Base-by-base conservation (phyloP, 1,284 basidiomycete species). In the Cutaneotrichosporon cyanovorans region DNA sequence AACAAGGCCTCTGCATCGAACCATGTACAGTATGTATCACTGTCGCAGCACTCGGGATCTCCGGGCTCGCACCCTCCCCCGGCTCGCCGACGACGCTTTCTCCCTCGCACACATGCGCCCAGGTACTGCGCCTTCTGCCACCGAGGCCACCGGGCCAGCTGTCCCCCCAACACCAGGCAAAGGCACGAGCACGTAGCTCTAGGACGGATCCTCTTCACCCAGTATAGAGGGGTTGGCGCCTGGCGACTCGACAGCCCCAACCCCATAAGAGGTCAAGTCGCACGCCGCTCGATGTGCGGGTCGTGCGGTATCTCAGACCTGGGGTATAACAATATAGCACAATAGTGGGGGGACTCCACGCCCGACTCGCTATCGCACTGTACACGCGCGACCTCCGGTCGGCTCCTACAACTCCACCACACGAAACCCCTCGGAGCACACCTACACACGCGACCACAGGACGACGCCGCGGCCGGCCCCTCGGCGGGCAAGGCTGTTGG, bases 121-220 rank as follows among this genome's bases (percentile, higher is more conserved):
- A 35, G 42, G 19, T 34, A 28, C 34, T 19, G 19, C 33, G 16
- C 41, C n/a, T 16, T n/a, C 20, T 33, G 11, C 37, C 15, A 16
- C 28, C 38, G 37, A 38, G 34, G 22, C 22, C 36, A 21, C 34
- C 45, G 20, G 31, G 35, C 40, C 35, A 28, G 8, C n/a, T n/a
- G n/a, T 7, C 7, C 25, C 25, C 25, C 25, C 25, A 7, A 28
- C 25, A 28, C 25, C 7, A 28, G 25, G 35, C 39, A 35, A 32
- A 47, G 45, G 10, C 45, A 16, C 45, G 45, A 47, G 45, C 45
- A 32, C 45, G 40, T 42, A 47, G 45, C 45, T 47, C 45, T 47
- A 47, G 45, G 45, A 45, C 40, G 11, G 3, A 41, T 42, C 45
- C 45, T 47, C 45, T 47, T 36, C 32, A 7, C 31, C 16, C 35